Base-by-base conservation (phyloP, 495 filamentous ascomycete species). In the Aspergillus coremiiformis region DNA sequence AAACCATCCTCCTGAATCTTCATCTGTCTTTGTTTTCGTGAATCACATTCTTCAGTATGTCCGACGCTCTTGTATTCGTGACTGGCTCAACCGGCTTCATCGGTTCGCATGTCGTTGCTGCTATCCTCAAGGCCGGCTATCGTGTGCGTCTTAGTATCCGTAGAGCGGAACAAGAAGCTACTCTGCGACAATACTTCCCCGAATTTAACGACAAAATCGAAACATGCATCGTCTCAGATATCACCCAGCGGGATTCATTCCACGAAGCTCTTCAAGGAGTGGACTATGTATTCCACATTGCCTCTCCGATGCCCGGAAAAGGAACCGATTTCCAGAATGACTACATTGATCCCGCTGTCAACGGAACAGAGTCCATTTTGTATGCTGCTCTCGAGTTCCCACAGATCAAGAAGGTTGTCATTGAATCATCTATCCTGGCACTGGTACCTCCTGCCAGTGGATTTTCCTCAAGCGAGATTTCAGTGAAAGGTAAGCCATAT, bases 1-100 rank as follows among this genome's bases (percentile, higher is more conserved):
- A n/a, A n/a, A n/a, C n/a, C n/a, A n/a, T n/a, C n/a, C n/a, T n/a
- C n/a, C n/a, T n/a, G n/a, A n/a, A n/a, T n/a, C n/a, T n/a, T n/a
- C n/a, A n/a, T n/a, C n/a, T n/a, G 4, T 27, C 24, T 4, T 27
- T 27, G 8, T 27, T 27, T 4, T 8, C 8, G 4, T 27, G 4
- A 27, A 27, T 8, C 4, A 27, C 24, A 4, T 8, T 8, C 8
- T 27, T 32, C 11, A 32, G 2, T n/a, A 64, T 59, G 57, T 27
- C 59, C 14, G 35, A 51, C n/a, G 48, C 33, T 39, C 44, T 68
- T 22, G 59, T 77, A 54, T 76, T 78, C 53, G 64, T 78, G 29
- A 78, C 75, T 10, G 72, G 74, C 9, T 60, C 71, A 6, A 61
- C 66, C 19, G 74, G 75, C 32, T 74, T 69, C 49, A 68, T 78